Percentiles rank a stretch among this genome's conserved stretches.
Conservation (phyloP, 2,329 filamentous ascomycete genomes). For the Xylaria sp. region DNA sequence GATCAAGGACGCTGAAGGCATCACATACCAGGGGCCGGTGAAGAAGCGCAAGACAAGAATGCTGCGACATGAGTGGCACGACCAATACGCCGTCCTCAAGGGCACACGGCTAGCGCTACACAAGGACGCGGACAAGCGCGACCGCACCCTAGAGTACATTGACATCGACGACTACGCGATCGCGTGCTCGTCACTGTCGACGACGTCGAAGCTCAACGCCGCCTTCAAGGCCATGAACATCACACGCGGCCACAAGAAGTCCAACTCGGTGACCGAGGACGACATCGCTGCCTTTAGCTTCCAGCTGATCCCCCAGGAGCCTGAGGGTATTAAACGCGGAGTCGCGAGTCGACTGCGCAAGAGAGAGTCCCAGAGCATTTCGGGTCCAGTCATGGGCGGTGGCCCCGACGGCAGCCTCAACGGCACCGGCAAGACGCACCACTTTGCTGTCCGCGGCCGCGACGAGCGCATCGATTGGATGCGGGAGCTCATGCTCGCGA, state of each 20-base stretch:
- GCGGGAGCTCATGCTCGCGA: conserved; percentile 91
- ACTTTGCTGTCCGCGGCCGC: conserved; percentile 88
- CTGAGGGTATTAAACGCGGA: conserved; percentile 61
- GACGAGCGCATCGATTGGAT: conserved; percentile 98
- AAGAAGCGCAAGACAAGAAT: conserved; percentile 92
- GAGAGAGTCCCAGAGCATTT: conserved; percentile 60
- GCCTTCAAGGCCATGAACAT: conserved; percentile 85
- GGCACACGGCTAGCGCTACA: conserved; percentile 81
- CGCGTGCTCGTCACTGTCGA: conserved; percentile 80
- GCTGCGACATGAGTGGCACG: conserved; percentile 92
- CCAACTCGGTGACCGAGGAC: conserved; percentile 60
- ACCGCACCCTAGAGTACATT: conserved; percentile 78
- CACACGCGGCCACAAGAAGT: conserved; percentile 52
- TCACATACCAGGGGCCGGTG: conserved; percentile 86
- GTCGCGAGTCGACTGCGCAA: conserved; percentile 61
- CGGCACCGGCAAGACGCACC: conserved; percentile 83
- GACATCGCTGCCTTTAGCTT: conserved; percentile 80
- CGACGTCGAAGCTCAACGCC: conserved; percentile 82
- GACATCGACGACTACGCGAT: conserved; percentile 92
- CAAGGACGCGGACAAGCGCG: conserved; percentile 64
- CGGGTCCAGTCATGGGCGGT: conserved; percentile 47
- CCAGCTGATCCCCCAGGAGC: conserved; percentile 80
- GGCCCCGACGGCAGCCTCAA: conserved; percentile 57
- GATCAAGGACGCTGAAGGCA: conserved; percentile 59
- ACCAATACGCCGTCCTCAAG: conserved; percentile 88